A percentile compares a stretch with the other conserved stretches of the same genome.
phyloP scores from a whole-genome alignment of 2,329 filamentous ascomycete genomes.

The Fusarium citri region DNA sequence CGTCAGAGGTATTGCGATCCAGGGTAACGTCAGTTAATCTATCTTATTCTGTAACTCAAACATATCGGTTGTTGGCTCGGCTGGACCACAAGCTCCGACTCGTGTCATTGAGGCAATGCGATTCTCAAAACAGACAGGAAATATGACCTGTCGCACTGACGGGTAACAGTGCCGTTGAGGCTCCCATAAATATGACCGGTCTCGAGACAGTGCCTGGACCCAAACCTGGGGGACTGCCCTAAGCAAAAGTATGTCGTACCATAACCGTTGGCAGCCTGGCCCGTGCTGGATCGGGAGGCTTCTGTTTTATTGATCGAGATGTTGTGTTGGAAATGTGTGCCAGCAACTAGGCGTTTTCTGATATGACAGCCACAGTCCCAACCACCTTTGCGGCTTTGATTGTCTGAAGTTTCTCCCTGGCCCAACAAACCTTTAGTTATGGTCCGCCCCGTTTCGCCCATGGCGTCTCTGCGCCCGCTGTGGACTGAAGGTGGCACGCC shows the following conservation, averaged over 20 bases:
- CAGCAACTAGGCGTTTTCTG: background rate
- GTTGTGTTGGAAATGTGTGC: background rate
- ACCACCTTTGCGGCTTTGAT: background rate
- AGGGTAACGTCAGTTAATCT: background rate
- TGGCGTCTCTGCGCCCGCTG: conserved; percentile 1
- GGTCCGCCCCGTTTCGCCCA: background rate
- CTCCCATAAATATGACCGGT: background rate
- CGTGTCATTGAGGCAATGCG: background rate
- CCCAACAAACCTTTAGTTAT: background rate
- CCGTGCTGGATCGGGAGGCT: background rate
- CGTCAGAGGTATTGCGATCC: background rate
- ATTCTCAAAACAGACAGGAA: background rate
- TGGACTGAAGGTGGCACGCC: background rate
- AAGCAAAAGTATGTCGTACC: background rate
- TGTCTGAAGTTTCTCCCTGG: background rate
- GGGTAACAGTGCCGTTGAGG: conserved; percentile 4
- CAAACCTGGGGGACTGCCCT: background rate
- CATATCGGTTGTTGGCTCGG: background rate
- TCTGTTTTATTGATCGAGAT: conserved; percentile 12
- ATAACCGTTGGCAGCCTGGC: background rate
- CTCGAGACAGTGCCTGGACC: conserved; percentile 2
- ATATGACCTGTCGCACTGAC: conserved; percentile 3
- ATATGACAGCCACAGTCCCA: background rate
- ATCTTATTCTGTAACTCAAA: background rate
- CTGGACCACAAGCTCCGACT: conserved; percentile 21